Evolutionary conservation across 73 alveolate species (phyloP), one percentile per base, ranked within the genome.

Genomic region (Durusdinium trenchii): DNA sequence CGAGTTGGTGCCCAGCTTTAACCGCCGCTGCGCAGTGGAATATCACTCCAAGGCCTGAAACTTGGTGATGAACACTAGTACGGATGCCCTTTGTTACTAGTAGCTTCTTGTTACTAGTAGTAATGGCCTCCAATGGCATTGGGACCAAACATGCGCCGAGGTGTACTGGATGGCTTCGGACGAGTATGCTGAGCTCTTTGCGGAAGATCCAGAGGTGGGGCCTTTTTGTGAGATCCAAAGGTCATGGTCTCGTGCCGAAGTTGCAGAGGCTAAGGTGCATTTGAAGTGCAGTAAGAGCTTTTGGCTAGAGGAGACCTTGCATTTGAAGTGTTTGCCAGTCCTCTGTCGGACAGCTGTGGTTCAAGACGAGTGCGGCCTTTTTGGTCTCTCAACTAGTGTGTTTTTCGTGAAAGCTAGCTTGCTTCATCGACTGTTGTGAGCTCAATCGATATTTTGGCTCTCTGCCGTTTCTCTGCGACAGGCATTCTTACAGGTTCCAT

Each of bases 81-180:
- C 18, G 18, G 83, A 1, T 69, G 73, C 73, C 18, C 73, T 60
- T 60, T 60, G n/a, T 32, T 23, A 2, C n/a, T 60, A 60, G 16
- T 32, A n/a, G 83, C 83, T 71, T 3, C 45, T 71, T 71, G 48
- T 30, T 36, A 0, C 45, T 36, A 5, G 46, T 43, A 5, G 46
- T 43, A 30, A 36, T 4, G 38, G 3, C 23, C 83, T 1, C 47
- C 7, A n/a, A 0, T 16, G 14, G 36, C 26, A 71, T 18, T 9
- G 14, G 67, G 64, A 26, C 40, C 23, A 4, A n/a, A n/a, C 9
- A 84, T 52, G 46, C 40, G 40, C 35, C 6, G 43, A 87, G 87
- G 87, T 91, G 47, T 91, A 91, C 89, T 91, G 98, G 98, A 64
- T 69, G 89, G 86, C 98, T n/a, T 40, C 98, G 0, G 98, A 64